Percentiles rank a stretch among this genome's conserved stretches.
These are phyloP conservation scores for Eruca vesicaria DNA, from an alignment of 441 rosid genomes.

Conservation along the genomic window DNA sequence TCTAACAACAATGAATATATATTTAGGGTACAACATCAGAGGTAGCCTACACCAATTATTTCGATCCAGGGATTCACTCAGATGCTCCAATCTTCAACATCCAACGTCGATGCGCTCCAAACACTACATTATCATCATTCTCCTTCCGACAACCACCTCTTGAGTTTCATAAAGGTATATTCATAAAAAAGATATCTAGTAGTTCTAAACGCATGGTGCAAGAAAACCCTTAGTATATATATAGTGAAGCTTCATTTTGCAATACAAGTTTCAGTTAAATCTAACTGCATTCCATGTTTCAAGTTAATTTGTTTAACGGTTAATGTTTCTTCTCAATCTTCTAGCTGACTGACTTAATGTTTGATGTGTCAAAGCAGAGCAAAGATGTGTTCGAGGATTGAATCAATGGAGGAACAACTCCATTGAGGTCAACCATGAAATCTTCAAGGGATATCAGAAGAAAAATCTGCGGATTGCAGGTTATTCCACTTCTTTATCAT, in stretches of 20 bases:
- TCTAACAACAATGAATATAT: neutral
- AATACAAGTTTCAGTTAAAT: neutral
- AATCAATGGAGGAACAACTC: slow-evolving; percentile 70
- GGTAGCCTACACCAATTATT: slow-evolving; percentile 36
- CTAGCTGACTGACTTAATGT: neutral
- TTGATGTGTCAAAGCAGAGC: slow-evolving; percentile 17
- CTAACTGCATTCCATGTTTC: neutral
- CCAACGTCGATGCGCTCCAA: slow-evolving; percentile 53
- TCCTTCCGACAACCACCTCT: slow-evolving; percentile 23
- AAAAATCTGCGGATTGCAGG: slow-evolving; percentile 89
- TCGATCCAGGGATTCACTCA: slow-evolving; percentile 62
- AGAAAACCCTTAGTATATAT: neutral
- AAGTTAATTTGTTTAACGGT: neutral
- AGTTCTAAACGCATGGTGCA: neutral
- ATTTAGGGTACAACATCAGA: slow-evolving; percentile 55
- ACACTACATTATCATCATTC: slow-evolving; percentile 40
- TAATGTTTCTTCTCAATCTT: neutral
- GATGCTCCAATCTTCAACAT: slow-evolving; percentile 55
- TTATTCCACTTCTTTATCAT: slow-evolving; percentile 23
- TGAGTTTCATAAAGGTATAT: slow-evolving; percentile 43
- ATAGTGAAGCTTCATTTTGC: neutral
- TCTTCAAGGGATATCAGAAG: slow-evolving; percentile 65
- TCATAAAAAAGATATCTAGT: neutral
- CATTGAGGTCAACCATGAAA: slow-evolving; percentile 62
- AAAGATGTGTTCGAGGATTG: slow-evolving; percentile 51